These are phyloP conservation scores for Chrysochromulina parva DNA, from an alignment of 78 protist genomes.

Conservation along the genomic window DNA sequence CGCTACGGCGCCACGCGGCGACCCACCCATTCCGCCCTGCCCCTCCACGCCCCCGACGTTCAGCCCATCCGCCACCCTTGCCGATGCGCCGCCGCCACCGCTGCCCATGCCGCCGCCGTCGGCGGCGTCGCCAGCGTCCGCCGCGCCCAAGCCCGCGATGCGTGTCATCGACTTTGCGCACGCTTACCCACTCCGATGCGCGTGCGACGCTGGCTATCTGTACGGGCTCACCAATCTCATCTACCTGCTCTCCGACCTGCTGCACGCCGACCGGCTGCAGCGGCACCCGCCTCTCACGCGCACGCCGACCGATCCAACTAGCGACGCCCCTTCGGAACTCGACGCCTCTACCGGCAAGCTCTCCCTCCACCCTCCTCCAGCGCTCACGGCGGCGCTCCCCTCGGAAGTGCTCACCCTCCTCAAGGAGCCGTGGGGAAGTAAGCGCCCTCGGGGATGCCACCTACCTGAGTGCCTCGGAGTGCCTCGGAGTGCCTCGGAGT, in stretches of 20 bases:
- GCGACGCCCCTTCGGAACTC: neutral
- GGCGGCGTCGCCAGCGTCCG: neutral
- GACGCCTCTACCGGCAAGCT: neutral
- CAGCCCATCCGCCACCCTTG: too few species aligned
- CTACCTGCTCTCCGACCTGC: neutral
- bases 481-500: neutral
- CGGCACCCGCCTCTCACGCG: neutral
- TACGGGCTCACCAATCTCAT: neutral
- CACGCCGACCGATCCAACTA: neutral
- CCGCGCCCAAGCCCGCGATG: neutral
- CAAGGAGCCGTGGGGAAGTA: neutral
- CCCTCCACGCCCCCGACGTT: neutral
- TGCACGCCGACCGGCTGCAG: neutral
- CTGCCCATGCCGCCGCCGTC: too few species aligned
- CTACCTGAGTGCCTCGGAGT: neutral
- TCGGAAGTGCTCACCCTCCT: too few species aligned
- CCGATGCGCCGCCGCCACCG: too few species aligned
- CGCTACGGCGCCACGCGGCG: neutral
- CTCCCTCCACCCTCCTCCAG: neutral
- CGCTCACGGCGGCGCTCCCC: neutral
- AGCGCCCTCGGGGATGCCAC: neutral
- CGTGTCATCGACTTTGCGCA: constrained; percentile 9
- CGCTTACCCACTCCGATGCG: neutral
- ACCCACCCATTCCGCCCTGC: neutral
- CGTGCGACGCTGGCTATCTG: neutral